phyloP scores from a whole-genome alignment of 1,139 yeast species.

The Neolecta irregularis region DNA sequence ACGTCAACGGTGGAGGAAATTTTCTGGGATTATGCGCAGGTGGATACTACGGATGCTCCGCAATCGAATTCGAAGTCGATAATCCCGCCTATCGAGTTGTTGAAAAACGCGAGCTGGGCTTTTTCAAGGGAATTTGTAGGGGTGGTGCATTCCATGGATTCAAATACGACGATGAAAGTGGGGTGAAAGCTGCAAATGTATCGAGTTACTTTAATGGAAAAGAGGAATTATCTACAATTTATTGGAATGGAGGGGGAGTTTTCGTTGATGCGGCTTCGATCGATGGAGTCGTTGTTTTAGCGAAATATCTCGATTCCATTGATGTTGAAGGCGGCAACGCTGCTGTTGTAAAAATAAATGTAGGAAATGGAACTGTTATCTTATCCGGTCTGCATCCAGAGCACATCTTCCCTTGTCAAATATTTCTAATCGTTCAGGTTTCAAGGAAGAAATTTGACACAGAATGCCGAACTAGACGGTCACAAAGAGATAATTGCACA shows the following conservation, averaged over 20 bases:
- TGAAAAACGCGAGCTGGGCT: constrained; percentile 65
- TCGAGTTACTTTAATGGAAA: constrained; percentile 20
- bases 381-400: constrained; percentile 86
- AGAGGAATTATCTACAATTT: constrained; percentile 24
- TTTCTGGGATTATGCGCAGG: constrained; percentile 94
- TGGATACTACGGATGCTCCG: constrained; percentile 60
- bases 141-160: constrained; percentile 79
- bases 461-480: too few species aligned
- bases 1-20: constrained; percentile 63
- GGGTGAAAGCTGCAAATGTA: constrained; percentile 44
- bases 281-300: constrained; percentile 52
- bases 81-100: constrained; percentile 56
- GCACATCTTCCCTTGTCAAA: too few species aligned
- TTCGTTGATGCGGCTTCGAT: constrained; percentile 58
- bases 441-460: constrained; percentile 9
- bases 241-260: constrained; percentile 81
- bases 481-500: too few species aligned
- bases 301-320: constrained; percentile 38
- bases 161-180: constrained; percentile 55
- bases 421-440: constrained; percentile 32
- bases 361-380: constrained; percentile 63
- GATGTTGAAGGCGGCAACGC: constrained; percentile 37
- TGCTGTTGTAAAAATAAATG: constrained; percentile 50
- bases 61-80: constrained; percentile 75
- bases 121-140: constrained; percentile 67